Evolutionary conservation across 2,329 filamentous ascomycete species (phyloP), one percentile per base, ranked within the genome.

Genomic region (Coniochaeta ligniaria): DNA sequence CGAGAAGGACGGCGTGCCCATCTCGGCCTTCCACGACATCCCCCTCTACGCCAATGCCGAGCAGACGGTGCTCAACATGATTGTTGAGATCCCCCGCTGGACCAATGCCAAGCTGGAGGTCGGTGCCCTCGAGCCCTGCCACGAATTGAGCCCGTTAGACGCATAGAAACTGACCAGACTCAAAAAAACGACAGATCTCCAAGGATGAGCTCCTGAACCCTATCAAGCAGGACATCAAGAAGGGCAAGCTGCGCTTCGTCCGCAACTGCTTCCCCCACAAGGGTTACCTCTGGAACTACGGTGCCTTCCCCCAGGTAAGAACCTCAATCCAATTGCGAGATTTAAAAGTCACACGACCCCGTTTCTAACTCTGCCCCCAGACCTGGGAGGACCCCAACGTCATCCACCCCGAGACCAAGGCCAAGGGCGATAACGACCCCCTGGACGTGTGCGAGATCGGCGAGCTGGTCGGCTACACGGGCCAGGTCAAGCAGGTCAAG

Each of bases 261-360:
- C 92, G 95, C 82, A 99, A 99, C 89, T 99, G 95, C 89, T 99
- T 99, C 87, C 95, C 95, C 71, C 95, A 99, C 90, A 98, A 99
- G 87, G 95, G 95, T 69, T 99, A 99, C 81, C 91, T 99, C 71
- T 99, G 95, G 95, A 99, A 99, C 87, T 99, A 99, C 81, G 95
- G 95, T 82, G 93, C 93, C 78, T 98, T 99, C 88, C 95, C 95
- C 72, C 92, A 95, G 84, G 92, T 95, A 84, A 74, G 20, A 22
- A 6, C n/a, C 38, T 20, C 43, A 47, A 11, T 24, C 26, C 55
- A 57, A 62, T 60, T 54, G 41, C 36, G n/a, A 28, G 26, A 31
- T 31, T 31, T 16, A 3, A 4, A 17, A 14, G 16, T 22, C n/a
- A 38, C 54, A 22, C n/a, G 54, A 20, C 12, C 31, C 22, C 2